A percentile compares a stretch with the other conserved stretches of the same genome.
Evolutionary conservation across 2,329 filamentous ascomycete genomes (phyloP).

Genomic region (Exserohilum turcica): DNA sequence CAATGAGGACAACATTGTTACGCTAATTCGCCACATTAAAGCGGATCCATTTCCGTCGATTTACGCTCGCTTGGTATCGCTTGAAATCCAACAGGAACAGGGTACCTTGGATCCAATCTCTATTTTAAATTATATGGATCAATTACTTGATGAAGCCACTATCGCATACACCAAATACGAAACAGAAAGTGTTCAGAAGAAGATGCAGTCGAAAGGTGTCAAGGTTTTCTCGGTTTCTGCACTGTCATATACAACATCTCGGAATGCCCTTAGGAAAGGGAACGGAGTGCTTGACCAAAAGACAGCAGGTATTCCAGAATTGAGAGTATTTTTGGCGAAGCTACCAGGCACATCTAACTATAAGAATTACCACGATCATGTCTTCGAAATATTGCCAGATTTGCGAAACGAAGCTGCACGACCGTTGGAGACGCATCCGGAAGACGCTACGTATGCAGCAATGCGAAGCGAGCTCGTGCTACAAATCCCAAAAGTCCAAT

Average conservation of each 20-base stretch:
- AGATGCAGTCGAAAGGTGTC: slow-evolving; percentile 9
- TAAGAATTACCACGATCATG: slow-evolving; percentile 6
- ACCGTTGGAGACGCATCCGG: slow-evolving; percentile 6
- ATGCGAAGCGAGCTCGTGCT: slow-evolving; percentile 7
- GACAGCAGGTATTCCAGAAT: slow-evolving; percentile 2
- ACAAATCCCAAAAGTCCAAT: background rate
- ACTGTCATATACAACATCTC: background rate
- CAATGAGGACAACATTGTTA: background rate
- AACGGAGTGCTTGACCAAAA: background rate
- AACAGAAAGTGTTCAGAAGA: background rate
- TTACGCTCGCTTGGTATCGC: background rate
- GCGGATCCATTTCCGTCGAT: slow-evolving; percentile 8
- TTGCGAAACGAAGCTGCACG: background rate
- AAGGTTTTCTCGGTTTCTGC: slow-evolving; percentile 8
- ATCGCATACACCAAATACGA: slow-evolving; percentile 9
- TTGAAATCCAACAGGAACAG: too few species aligned
- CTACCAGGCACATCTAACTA: slow-evolving; percentile 13
- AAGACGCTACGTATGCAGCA: slow-evolving; percentile 7
- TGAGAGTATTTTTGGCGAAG: slow-evolving; percentile 10
- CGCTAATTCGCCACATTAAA: slow-evolving; percentile 1
- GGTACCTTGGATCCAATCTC: too few species aligned
- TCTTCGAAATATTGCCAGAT: slow-evolving; percentile 9
- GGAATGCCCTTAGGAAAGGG: background rate
- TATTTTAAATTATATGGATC: too few species aligned
- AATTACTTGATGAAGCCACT: slow-evolving; percentile 3